These are phyloP conservation scores for Prunus campanulata DNA, from an alignment of 306 rosid genomes.

Conservation along the genomic window DNA sequence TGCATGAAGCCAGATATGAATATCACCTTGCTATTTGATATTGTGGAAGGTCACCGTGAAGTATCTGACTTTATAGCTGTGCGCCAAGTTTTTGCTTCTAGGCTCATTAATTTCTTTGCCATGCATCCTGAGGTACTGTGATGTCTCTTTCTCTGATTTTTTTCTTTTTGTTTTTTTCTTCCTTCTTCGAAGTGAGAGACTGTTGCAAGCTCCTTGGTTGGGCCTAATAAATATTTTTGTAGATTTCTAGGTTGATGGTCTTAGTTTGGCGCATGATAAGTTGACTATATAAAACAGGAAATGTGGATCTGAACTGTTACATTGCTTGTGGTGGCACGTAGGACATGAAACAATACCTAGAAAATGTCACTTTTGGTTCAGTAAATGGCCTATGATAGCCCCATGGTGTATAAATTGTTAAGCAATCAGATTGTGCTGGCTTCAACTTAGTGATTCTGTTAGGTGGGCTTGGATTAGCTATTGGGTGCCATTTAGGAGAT, in stretches of 20 bases:
- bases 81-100: conserved; percentile 41
- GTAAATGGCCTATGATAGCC: background rate
- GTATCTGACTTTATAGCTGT: conserved; percentile 46
- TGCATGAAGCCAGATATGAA: conserved; percentile 60
- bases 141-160: background rate
- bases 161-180: background rate
- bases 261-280: background rate
- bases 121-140: conserved; percentile 56
- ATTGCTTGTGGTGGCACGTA: background rate
- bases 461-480: background rate
- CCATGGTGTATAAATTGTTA: background rate
- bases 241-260: too few relatives aligned
- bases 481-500: background rate
- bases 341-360: background rate
- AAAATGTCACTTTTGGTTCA: background rate
- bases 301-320: background rate
- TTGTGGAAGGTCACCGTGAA: conserved; percentile 37
- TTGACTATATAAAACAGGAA: background rate
- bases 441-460: background rate
- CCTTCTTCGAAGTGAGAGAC: background rate
- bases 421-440: background rate
- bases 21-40: conserved; percentile 49
- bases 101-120: conserved; percentile 42
- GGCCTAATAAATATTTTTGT: background rate
- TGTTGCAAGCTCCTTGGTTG: conserved; percentile 5